Percentiles rank a stretch among this genome's conserved stretches.
Evolutionary conservation across 768 basidiomycete genomes (phyloP).

Genomic region (Hydnum rufescens): DNA sequence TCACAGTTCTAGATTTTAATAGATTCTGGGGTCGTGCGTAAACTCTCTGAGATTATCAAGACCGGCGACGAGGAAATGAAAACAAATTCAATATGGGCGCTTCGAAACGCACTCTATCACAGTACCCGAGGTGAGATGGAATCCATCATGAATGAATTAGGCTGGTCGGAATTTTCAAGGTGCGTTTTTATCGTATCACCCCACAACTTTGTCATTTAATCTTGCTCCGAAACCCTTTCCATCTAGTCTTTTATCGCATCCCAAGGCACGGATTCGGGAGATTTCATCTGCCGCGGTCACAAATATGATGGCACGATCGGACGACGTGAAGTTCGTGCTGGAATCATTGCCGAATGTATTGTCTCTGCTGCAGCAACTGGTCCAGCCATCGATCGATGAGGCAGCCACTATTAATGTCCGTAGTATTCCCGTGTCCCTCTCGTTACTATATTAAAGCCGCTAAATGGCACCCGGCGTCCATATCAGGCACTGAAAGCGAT

Average conservation of each 20-base stretch:
- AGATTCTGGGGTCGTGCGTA: constrained; percentile 42
- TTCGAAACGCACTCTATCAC: constrained; percentile 65
- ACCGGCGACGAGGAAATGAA: constrained; percentile 36
- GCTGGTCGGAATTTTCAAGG: constrained; percentile 42
- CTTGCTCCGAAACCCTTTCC: not conserved
- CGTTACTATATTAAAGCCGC: not conserved
- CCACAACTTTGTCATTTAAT: not conserved
- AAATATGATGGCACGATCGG: not conserved
- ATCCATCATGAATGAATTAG: constrained; percentile 44
- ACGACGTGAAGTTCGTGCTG: not conserved
- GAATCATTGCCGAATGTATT: not conserved
- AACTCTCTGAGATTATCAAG: constrained; percentile 39
- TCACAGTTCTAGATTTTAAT: constrained; percentile 42
- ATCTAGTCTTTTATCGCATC: not conserved
- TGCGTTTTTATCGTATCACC: constrained; percentile 18
- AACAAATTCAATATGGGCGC: constrained; percentile 63
- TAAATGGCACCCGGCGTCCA: not conserved
- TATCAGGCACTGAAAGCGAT: not conserved
- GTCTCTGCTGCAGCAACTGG: not conserved
- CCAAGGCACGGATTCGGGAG: not conserved
- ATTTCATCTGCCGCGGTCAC: not conserved
- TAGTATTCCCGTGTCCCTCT: not conserved
- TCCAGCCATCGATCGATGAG: not conserved
- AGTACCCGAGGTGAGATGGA: constrained; percentile 39
- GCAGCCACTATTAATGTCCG: not conserved